phyloP scores from a whole-genome alignment of 2,329 filamentous ascomycete genomes.

The Lasiodiplodia gonubiensis region DNA sequence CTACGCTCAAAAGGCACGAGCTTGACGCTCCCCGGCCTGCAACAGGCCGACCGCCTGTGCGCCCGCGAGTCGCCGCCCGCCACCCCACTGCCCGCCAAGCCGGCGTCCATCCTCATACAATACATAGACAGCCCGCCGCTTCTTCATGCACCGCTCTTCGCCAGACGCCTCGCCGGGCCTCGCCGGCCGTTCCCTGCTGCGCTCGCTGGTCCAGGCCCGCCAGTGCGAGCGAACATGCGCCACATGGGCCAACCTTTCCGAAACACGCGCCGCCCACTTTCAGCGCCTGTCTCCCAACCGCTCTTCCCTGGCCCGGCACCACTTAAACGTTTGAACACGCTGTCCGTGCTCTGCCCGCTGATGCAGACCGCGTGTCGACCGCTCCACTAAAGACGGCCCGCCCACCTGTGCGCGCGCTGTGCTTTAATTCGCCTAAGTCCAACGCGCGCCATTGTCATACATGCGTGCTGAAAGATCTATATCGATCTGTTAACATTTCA shows the following conservation, averaged over 20 bases:
- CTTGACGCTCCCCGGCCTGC: not conserved
- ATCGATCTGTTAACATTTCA: too few relatives aligned
- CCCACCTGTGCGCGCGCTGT: not conserved
- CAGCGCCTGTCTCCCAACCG: not conserved
- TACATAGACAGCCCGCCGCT: not conserved
- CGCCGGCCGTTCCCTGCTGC: not conserved
- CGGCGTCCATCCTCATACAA: constrained; percentile 8
- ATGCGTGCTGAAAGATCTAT: too few relatives aligned
- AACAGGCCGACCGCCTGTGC: not conserved
- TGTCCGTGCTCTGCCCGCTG: not conserved
- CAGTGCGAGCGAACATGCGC: not conserved
- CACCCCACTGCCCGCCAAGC: constrained; percentile 3
- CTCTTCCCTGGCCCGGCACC: not conserved
- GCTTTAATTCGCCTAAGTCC: too few relatives aligned
- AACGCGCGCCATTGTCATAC: too few relatives aligned
- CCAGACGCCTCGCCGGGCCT: not conserved
- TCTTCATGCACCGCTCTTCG: not conserved
- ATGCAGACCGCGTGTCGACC: not conserved
- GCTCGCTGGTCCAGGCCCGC: not conserved
- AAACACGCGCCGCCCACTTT: constrained; percentile 17
- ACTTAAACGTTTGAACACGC: not conserved
- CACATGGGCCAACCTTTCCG: constrained; percentile 14
- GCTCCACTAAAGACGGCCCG: not conserved
- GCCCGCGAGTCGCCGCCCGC: constrained; percentile 5
- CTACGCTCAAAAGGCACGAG: not conserved